A percentile compares a stretch with the other conserved stretches of the same genome.
phyloP scores from a whole-genome alignment of 768 basidiomycete genomes.

The Pleurotus tuoliensis region DNA sequence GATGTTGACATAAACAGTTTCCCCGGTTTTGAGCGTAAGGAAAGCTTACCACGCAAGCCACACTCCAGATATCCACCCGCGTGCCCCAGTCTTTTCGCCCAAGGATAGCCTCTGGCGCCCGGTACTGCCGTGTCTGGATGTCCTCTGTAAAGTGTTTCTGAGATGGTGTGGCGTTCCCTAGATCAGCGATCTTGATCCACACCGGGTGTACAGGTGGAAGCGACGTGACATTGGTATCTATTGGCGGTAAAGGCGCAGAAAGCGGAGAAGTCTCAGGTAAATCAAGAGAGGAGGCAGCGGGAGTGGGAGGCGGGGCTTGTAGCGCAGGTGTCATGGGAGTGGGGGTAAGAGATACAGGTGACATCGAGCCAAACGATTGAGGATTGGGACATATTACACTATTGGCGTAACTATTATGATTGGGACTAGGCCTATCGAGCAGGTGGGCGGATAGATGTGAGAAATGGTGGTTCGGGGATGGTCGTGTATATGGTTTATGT shows the following conservation, averaged over 20 bases:
- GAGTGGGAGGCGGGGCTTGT: conserved; percentile 15
- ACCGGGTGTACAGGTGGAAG: conserved; percentile 41
- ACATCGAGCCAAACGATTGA: conserved; percentile 12
- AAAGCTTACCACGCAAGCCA: conserved; percentile 78
- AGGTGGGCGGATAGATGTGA: conserved; percentile 40
- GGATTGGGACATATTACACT: not conserved
- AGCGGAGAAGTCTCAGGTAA: conserved; percentile 4
- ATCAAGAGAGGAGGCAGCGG: conserved; percentile 10
- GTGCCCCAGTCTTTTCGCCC: conserved; percentile 85
- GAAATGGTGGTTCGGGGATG: conserved; percentile 35
- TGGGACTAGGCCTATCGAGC: conserved; percentile 27
- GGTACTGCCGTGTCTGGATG: conserved; percentile 95
- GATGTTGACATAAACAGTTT: not conserved
- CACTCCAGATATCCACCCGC: conserved; percentile 87
- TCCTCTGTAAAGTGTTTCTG: conserved; percentile 89
- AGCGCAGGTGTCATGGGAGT: conserved; percentile 23
- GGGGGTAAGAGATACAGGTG: conserved; percentile 23
- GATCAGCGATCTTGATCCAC: conserved; percentile 88
- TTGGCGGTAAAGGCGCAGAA: conserved; percentile 15
- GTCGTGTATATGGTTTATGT: conserved; percentile 22
- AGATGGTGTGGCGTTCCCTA: conserved; percentile 93
- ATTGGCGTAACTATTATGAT: conserved; percentile 18
- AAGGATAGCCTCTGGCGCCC: conserved; percentile 90
- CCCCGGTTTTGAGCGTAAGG: not conserved
- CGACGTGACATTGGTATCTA: conserved; percentile 18